These are phyloP conservation scores for Leccinum fibrillosum DNA, from an alignment of 768 basidiomycete genomes.

Conservation along the genomic window DNA sequence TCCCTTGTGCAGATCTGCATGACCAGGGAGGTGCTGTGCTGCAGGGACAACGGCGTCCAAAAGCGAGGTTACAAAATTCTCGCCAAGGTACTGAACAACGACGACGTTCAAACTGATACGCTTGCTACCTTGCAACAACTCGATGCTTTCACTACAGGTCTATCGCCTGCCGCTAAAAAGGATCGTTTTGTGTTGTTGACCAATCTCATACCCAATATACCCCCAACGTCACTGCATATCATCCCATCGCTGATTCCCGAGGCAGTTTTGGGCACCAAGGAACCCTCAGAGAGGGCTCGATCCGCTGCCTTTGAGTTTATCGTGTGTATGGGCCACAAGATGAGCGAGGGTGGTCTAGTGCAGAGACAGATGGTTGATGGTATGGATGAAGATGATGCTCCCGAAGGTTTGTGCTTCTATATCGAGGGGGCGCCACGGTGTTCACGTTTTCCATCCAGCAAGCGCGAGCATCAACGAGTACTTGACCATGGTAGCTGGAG, in stretches of 20 bases:
- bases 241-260: constrained; percentile 91
- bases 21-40: constrained; percentile 63
- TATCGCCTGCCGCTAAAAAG: constrained; percentile 87
- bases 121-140: constrained; percentile 63
- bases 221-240: constrained; percentile 70
- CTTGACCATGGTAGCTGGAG: constrained; percentile 95
- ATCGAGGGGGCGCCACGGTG: not conserved
- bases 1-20: constrained; percentile 69
- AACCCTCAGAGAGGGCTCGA: constrained; percentile 91
- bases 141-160: constrained; percentile 58
- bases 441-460: constrained; percentile 36
- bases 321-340: constrained; percentile 89
- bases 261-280: constrained; percentile 92
- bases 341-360: constrained; percentile 83
- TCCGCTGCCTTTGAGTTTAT: constrained; percentile 87
- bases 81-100: constrained; percentile 64
- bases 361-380: constrained; percentile 73
- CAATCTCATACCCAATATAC: constrained; percentile 63
- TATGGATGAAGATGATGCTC: constrained; percentile 69
- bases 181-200: constrained; percentile 82
- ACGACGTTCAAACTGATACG: constrained; percentile 51
- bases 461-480: constrained; percentile 85
- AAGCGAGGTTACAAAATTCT: constrained; percentile 94
- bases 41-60: constrained; percentile 84
- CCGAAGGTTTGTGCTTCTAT: constrained; percentile 34